A percentile compares a stretch with the other conserved stretches of the same genome.
Conservation (phyloP, 2,329 filamentous ascomycete genomes). For the Pestalotiopsis sp. region DNA sequence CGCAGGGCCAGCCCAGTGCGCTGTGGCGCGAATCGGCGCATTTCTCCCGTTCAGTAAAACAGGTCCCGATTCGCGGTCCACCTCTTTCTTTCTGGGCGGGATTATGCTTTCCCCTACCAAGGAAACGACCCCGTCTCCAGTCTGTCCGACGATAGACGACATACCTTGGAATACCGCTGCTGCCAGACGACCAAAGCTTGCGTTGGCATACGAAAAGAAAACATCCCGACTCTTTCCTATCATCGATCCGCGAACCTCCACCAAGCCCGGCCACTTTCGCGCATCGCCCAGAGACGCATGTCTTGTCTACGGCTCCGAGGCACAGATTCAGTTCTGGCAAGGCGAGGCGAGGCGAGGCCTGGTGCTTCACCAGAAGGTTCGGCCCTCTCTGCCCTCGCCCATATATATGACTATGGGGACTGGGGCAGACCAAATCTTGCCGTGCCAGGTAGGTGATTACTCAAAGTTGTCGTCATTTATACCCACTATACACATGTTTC, state of each 20-base stretch:
- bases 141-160: neutral
- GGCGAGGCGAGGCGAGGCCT: neutral
- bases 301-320: neutral
- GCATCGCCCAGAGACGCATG: neutral
- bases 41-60: neutral
- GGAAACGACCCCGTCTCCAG: neutral
- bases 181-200: neutral
- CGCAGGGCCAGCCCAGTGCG: neutral
- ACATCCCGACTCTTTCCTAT: neutral
- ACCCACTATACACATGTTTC: neutral
- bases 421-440: constrained; percentile 1
- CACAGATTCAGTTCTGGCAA: neutral
- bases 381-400: constrained; percentile 1
- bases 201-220: neutral
- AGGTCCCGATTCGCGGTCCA: neutral
- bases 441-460: constrained; percentile 6
- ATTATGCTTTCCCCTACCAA: neutral
- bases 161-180: neutral
- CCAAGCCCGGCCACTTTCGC: neutral
- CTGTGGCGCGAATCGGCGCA: neutral
- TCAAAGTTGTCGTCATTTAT: neutral
- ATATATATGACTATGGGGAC: constrained; percentile 2
- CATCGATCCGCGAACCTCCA: neutral
- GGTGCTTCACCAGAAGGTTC: neutral
- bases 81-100: neutral